These are phyloP conservation scores for Hanseniaspora uvarum DNA, from an alignment of 1,139 yeast genomes.

Conservation along the genomic window DNA sequence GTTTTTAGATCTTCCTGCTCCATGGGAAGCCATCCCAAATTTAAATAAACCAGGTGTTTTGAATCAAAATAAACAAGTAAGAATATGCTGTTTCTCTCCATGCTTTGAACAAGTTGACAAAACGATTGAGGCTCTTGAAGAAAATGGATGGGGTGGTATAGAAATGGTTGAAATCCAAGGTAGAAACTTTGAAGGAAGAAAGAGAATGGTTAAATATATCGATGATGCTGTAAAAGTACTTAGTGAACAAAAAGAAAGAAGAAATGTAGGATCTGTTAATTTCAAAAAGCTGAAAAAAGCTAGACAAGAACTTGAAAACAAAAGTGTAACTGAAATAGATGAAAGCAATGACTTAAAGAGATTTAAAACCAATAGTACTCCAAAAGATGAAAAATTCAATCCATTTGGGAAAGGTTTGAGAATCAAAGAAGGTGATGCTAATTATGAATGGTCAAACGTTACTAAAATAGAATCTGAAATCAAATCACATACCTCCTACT, in stretches of 20 bases:
- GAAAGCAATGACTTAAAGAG: conserved; percentile 10
- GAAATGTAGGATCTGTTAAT: conserved; percentile 45
- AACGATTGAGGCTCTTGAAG: conserved; percentile 64
- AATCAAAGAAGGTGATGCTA: conserved; percentile 75
- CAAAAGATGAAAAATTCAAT: conserved; percentile 53
- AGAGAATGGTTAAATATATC: conserved; percentile 72
- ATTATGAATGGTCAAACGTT: conserved; percentile 70
- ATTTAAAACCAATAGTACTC: conserved; percentile 27
- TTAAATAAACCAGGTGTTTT: conserved; percentile 44
- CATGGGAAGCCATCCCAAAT: conserved; percentile 91
- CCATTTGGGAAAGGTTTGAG: conserved; percentile 78
- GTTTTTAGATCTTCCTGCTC: conserved; percentile 88
- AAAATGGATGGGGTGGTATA: conserved; percentile 73
- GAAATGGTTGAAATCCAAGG: conserved; percentile 92
- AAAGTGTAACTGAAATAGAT: conserved; percentile 25
- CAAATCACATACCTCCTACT: conserved; percentile 86
- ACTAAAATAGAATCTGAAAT: conserved; percentile 74
- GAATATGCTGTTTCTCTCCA: conserved; percentile 90
- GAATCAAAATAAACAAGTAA: conserved; percentile 43
- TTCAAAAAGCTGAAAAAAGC: conserved; percentile 45
- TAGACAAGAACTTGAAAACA: conserved; percentile 23
- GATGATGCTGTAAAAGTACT: conserved; percentile 74
- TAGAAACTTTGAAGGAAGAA: conserved; percentile 80
- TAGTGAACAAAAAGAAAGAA: conserved; percentile 67
- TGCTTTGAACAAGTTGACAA: conserved; percentile 94